Evolutionary conservation across 2,329 filamentous ascomycete species (phyloP), one percentile per base, ranked within the genome.

Genomic region (Nothophaeocryptopus gaeumannii): DNA sequence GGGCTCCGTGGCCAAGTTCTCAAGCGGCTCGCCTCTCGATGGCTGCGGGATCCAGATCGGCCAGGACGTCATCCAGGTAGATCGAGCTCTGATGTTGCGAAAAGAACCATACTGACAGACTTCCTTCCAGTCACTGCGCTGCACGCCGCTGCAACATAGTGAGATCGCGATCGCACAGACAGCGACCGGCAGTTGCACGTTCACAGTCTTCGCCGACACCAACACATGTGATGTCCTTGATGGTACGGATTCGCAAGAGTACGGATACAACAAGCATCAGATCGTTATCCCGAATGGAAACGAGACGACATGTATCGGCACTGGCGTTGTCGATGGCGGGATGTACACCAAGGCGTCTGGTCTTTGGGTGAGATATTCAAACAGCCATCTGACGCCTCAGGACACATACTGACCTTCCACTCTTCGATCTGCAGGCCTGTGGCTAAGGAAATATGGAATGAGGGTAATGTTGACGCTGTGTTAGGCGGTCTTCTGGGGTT

Each of bases 251-350:
- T 20, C 46, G 48, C 8, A 41, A 39, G n/a, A 46, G 32, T 26
- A 48, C 26, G 35, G 39, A 15, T 42, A 46, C 44, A 26, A 49
- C n/a, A 46, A 39, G 14, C 41, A 53, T 36, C 12, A 42, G 15
- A 34, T 54, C 34, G 49, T 50, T 10, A 58, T 55, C 16, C 50
- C 45, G n/a, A 50, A 48, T 33, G 52, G 52, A 14, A 16, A 54
- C 10, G 48, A 45, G 32, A 42, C 45, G 39, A 56, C 47, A n/a
- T 54, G 52, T 36, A 46, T 63, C 31, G 39, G 47, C 26, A 59
- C 55, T 2, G 62, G 58, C 14, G 60, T 64, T 31, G 33, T 56
- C 33, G 60, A 63, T 45, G 60, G 59, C 14, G 62, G 62, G 15
- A 56, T 43, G 15, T 59, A 47, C 14, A 33, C 47, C 38, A 43